These are phyloP conservation scores for Rhinocladiella mackenziei DNA, from an alignment of 2,329 filamentous ascomycete species.

Conservation along the genomic window DNA sequence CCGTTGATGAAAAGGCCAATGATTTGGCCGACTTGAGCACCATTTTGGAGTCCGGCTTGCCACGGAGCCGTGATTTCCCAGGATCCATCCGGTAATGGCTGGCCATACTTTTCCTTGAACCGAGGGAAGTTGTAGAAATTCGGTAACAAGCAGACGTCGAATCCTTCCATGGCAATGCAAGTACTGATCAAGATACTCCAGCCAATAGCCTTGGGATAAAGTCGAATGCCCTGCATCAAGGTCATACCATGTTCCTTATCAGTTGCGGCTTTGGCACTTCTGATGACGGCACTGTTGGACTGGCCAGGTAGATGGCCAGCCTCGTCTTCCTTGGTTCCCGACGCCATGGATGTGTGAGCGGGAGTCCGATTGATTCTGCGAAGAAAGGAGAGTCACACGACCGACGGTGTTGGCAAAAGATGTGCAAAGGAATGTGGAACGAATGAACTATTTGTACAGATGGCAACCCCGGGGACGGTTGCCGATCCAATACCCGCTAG, in stretches of 20 bases:
- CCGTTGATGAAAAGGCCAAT: conserved; percentile 64
- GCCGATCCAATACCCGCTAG: no score
- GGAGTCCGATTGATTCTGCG: no score
- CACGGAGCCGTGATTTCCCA: conserved; percentile 52
- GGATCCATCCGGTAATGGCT: conserved; percentile 33
- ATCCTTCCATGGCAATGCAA: conserved; percentile 87
- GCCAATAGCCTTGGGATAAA: conserved; percentile 80
- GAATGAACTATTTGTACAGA: no score
- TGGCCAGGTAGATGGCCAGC: background rate
- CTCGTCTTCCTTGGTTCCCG: background rate
- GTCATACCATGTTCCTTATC: conserved; percentile 20
- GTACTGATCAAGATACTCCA: conserved; percentile 85
- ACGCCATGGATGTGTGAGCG: background rate
- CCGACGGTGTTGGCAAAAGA: no score
- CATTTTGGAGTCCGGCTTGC: conserved; percentile 56
- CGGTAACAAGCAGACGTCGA: conserved; percentile 75
- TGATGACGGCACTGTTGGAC: conserved; percentile 30
- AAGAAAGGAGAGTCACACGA: no score
- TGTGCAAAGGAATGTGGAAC: no score
- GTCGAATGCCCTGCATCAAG: conserved; percentile 64
- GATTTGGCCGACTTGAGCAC: conserved; percentile 55
- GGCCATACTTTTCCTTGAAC: conserved; percentile 45
- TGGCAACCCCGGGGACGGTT: no score
- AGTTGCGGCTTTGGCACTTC: conserved; percentile 37
- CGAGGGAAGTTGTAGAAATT: conserved; percentile 63